Evolutionary conservation across 140 eudicot genomes (phyloP), one percentile per base, ranked within the genome.

Genomic region (Cichorium intybus): DNA sequence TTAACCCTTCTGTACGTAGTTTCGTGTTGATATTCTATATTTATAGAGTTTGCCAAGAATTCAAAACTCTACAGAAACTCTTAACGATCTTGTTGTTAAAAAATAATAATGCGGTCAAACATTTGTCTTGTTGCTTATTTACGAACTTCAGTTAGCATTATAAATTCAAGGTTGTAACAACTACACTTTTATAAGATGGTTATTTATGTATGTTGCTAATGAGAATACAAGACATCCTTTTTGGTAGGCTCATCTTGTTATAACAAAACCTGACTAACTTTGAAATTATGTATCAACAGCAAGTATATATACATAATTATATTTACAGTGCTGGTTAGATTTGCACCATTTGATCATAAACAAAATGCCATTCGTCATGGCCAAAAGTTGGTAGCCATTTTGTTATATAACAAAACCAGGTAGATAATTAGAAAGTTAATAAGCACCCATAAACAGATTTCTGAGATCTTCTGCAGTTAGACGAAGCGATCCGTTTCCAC

Each of bases 401-500:
- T 45, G 48, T 4, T 41, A n/a, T n/a, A n/a, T n/a, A n/a, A n/a
- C n/a, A n/a, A n/a, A n/a, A n/a, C n/a, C n/a, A n/a, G 17, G 37
- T 2, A 41, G 17, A 41, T 41, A 8, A 18, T 55, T 55, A 5
- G 37, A 6, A 27, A 56, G 24, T 56, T 54, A 73, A 56, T 4
- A 27, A 6, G 29, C 39, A 0, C 77, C 81, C 77, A 56, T 69
- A 58, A 87, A 87, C 47, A 87, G 55, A 69, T 58, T 74, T 64
- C 51, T 77, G 27, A 87, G 85, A 79, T 84, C 93, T 50, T 84
- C 82, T 5, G 76, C 74, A 7, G 84, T 79, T 35, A 87, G 65
- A 57, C 84, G 82, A 64, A 76, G 20, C 1, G 73, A 79, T n/a
- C 80, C 33, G 24, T 56, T 69, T 6, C 89, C 93, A 53, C 82